Base-by-base conservation (phyloP, 2,329 filamentous ascomycete species). In the Fusarium keratoplasticum region DNA sequence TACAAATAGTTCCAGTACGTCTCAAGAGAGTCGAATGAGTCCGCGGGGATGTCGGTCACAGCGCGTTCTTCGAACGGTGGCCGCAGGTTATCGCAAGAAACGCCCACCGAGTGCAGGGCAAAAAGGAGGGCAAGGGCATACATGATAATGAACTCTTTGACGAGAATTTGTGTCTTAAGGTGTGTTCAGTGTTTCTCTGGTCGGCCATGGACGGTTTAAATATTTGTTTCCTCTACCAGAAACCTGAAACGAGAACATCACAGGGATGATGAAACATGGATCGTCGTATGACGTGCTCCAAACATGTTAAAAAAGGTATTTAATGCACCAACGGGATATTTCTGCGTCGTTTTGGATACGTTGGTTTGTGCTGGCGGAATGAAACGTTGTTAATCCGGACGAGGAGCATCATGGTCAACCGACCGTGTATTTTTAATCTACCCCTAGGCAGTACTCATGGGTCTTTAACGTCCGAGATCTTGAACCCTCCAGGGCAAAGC, bases 1-100 rank as follows among this genome's bases (percentile, higher is more conserved):
- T 74, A 74, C 1, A 75, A 13, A 6, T 74, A 74, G 8, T 74
- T 74, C 72, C 72, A 74, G 59, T 74, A 75, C 0, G 65, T 74
- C 6, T 74, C 69, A 1, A 74, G 69, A 0, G 65, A 70, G 6
- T 44, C 55, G 11, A 74, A 74, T 0, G 72, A 74, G 10, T 74
- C 69, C 6, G 47, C 20, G 8, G 72, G 72, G 2, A 74, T 75
- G 22, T 70, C 61, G 10, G 69, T 75, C 4, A 47, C 59, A 20
- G 62, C 69, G 18, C 72, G 72, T 29, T 20, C 33, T 20, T 74
- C 69, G n/a, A 70, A 60, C 2, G 64, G 62, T 11, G 66, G 47
- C 14, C 59, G 57, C 6, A 64, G 47, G n/a, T 13, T 18, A 42
- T 66, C 58, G 44, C 66, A 70, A 44, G 63, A 74, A 22, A 31